Base-by-base conservation (phyloP, 768 basidiomycete species). In the Auriculariales sp. region DNA sequence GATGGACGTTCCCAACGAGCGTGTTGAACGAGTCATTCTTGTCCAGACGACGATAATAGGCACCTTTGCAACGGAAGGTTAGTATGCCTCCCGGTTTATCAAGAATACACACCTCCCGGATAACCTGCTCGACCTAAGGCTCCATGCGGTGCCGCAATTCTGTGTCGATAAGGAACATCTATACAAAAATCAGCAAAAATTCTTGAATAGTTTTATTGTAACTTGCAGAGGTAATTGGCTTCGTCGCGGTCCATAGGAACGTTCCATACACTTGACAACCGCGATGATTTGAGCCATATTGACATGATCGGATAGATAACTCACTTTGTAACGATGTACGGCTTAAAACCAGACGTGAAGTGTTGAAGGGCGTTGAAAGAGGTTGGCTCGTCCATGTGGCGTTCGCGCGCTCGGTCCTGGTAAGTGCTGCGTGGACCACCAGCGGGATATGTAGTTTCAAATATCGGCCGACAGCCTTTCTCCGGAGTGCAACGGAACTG, bases 1-100 rank as follows among this genome's bases (percentile, higher is more conserved):
- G 84, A 47, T 79, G 77, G 33, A 89, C 71, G 51, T 89, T 87
- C 0, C 83, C 85, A 12, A 86, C 80, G 0, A 79, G 87, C 0
- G 86, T 87, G 33, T 73, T 74, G 57, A 89, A 89, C 57, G 71
- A 77, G 6, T 58, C 57, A 19, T 74, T 59, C 47, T 64, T 61
- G 52, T 80, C 73, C 12, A 87, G 65, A 6, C 86, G 74, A 28
- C 29, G 15, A 53, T 36, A 45, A 14, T 47, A 51, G 61, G 42
- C 58, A 75, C 83, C 76, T 42, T 2, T 19, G 11, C 9, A 44
- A 19, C 35, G 35, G n/a, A 7, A 19, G 14, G 19, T 11, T 11
- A 10, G 5, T 3, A 19, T 24, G 5, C n/a, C n/a, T n/a, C n/a
- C n/a, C n/a, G n/a, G n/a, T 44, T 24, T 11, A 25, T 25, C 15